Evolutionary conservation across 768 basidiomycete genomes (phyloP), one percentile per base, ranked within the genome.

Genomic region (Rhodotorula kratochvilovae): DNA sequence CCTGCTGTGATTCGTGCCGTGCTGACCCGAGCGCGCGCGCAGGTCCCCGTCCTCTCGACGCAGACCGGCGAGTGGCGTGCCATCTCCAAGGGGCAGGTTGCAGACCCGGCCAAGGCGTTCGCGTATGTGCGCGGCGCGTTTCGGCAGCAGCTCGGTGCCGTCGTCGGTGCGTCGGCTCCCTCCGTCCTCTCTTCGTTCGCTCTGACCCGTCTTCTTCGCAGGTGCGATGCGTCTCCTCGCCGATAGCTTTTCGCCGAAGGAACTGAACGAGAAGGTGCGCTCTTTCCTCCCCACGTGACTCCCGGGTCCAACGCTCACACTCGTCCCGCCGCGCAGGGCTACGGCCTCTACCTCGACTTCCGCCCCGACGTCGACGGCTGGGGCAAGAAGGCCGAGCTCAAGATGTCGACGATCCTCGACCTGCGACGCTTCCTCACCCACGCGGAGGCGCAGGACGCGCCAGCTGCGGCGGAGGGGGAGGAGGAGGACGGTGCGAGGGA

Each of bases 271-370:
- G 12, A 63, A 67, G 51, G 70, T 67, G 29, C 46, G 61, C 21
- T n/a, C 46, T 35, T 6, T 8, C 23, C 56, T 0, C 53, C 7
- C 17, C 43, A 13, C 23, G 31, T 33, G 8, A 19, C 3, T 27
- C 48, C 3, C 42, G 5, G 1, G 35, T 1, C 35, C 17, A 29
- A 16, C 27, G n/a, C 19, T 82, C 85, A 0, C 78, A 83, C 56
- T 87, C 89, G 61, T 82, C 91, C 29, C 89, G 88, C 76, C 79
- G 78, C 27, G 58, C 81, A 84, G 66, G 95, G 89, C 16, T 93
- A 89, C 83, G 81, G 84, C 29, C 83, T 98, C 54, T 98, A 97
- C 79, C 85, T 87, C 35, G 88, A 90, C 27, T 96, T 97, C 80
- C 87, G 94, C 68, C 94, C 94, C 17, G 83, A 84, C 21, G 87